These are phyloP conservation scores for Acacia acuminata DNA, from an alignment of 306 rosid species.

Conservation along the genomic window DNA sequence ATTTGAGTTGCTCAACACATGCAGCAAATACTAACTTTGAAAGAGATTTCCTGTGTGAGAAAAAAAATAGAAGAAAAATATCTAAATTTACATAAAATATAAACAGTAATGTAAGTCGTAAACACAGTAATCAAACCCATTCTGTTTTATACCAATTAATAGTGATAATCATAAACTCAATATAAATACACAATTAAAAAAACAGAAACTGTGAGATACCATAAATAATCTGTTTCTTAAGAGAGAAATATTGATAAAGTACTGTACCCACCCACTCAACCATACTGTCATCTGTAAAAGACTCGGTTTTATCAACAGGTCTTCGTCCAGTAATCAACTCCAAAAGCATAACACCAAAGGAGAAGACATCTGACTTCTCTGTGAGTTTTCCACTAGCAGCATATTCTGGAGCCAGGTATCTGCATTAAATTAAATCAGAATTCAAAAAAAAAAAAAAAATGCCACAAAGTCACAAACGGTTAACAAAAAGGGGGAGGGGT, in stretches of 20 bases:
- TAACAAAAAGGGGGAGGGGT: background rate
- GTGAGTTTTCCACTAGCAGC: conserved; percentile 72
- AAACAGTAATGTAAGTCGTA: background rate
- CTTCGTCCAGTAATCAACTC: conserved; percentile 64
- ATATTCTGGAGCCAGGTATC: conserved; percentile 77
- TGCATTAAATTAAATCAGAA: conserved; percentile 35
- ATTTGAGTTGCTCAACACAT: background rate
- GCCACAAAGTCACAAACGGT: background rate
- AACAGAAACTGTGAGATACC: background rate
- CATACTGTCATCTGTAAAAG: conserved; percentile 60
- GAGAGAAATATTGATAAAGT: conserved; percentile 9
- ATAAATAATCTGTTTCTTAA: conserved; percentile 5
- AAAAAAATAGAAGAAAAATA: background rate
- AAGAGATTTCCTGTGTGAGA: background rate
- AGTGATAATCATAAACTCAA: background rate
- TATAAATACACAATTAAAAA: background rate
- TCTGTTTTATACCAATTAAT: background rate
- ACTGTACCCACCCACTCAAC: conserved; percentile 62
- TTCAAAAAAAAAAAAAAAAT: conserved; percentile 15
- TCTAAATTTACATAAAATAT: background rate
- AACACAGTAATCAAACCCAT: background rate
- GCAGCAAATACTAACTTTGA: background rate
- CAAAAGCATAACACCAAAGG: conserved; percentile 71
- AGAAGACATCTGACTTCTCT: conserved; percentile 68
- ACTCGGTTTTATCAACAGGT: conserved; percentile 49